phyloP scores from a whole-genome alignment of 2,329 filamentous ascomycete genomes.

The Cytospora leucostoma region DNA sequence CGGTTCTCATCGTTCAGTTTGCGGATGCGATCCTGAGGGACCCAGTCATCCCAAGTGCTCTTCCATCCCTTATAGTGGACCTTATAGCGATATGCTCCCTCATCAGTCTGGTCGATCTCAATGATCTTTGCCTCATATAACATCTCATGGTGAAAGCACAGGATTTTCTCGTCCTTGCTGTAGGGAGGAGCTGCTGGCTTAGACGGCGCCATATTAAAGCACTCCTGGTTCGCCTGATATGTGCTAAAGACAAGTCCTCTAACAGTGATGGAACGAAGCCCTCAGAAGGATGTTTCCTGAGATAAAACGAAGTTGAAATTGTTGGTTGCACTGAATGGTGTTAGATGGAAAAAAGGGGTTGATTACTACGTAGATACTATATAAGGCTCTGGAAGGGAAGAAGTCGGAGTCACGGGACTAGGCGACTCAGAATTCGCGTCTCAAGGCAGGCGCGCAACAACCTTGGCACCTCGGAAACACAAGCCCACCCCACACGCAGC shows the following conservation, averaged over 20 bases:
- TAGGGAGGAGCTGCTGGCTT: constrained; percentile 51
- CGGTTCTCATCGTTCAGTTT: constrained; percentile 96
- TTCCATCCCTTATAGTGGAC: constrained; percentile 99
- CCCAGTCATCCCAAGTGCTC: constrained; percentile 99
- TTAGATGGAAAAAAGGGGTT: not conserved
- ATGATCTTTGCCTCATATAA: constrained; percentile 97
- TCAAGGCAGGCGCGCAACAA: constrained; percentile 15
- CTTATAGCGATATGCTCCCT: constrained; percentile 78
- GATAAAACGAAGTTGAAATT: not conserved
- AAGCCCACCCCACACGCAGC: constrained; percentile 4
- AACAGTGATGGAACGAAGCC: not conserved
- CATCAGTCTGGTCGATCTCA: constrained; percentile 71
- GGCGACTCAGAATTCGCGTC: constrained; percentile 25
- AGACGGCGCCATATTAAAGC: constrained; percentile 40
- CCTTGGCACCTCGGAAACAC: not conserved
- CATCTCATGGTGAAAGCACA: constrained; percentile 97
- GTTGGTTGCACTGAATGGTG: not conserved
- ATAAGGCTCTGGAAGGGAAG: constrained; percentile 12
- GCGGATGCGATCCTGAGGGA: constrained; percentile 86
- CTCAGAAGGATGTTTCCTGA: not conserved
- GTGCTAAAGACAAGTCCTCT: constrained; percentile 1
- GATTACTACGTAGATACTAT: constrained; percentile 1
- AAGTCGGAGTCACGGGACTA: constrained; percentile 26
- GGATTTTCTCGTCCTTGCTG: constrained; percentile 84
- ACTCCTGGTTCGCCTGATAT: not conserved